These are phyloP conservation scores for Pisolithus microcarpus DNA, from an alignment of 768 basidiomycete genomes.

Conservation along the genomic window DNA sequence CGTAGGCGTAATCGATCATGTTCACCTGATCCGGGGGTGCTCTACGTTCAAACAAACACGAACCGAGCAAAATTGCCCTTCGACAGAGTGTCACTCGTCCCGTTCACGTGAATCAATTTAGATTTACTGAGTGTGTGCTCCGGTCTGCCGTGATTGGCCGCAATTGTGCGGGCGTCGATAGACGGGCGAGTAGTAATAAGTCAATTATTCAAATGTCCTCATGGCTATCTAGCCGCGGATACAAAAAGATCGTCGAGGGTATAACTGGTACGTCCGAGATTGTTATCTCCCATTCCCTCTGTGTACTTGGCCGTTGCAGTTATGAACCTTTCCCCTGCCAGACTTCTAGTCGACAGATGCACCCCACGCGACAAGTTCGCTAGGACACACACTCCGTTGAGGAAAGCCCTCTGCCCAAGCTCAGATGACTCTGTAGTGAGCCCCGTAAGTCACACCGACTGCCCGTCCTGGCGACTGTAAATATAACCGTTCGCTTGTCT, in stretches of 20 bases:
- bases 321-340: slow-evolving; percentile 18
- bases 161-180: no score
- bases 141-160: no score
- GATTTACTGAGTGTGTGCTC: no score
- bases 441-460: slow-evolving; percentile 9
- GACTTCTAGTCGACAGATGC: slow-evolving; percentile 28
- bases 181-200: no score
- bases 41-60: no score
- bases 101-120: no score
- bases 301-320: not conserved
- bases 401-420: slow-evolving; percentile 20
- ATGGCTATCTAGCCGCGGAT: no score
- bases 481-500: slow-evolving; percentile 1
- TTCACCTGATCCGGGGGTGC: no score
- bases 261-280: no score
- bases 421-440: slow-evolving; percentile 22
- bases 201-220: no score
- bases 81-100: not conserved
- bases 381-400: slow-evolving; percentile 23
- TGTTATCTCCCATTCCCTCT: no score
- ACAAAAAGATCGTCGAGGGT: no score
- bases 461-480: not conserved
- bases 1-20: slow-evolving; percentile 10
- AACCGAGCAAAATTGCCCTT: not conserved
- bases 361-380: slow-evolving; percentile 30